Percentiles rank a stretch among this genome's conserved stretches.
phyloP scores from a whole-genome alignment of 2,329 filamentous ascomycete species.

The Fusarium redolens region DNA sequence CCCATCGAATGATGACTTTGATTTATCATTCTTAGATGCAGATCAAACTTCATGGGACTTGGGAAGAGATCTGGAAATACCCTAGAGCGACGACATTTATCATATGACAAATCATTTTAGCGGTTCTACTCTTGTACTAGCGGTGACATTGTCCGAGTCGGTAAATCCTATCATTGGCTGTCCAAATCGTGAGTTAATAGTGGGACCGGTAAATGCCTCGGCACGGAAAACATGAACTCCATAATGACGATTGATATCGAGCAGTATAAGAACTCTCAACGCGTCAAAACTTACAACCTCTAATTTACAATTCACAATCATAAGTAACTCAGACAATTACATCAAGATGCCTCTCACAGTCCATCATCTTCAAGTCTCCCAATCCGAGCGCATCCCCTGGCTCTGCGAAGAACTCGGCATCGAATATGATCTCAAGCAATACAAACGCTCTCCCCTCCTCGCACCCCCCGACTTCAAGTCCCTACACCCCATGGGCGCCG shows the following conservation, averaged over 20 bases:
- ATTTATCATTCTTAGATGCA: background rate
- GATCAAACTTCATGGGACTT: background rate
- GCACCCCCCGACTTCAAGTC: conserved; percentile 40
- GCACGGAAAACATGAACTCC: conserved; percentile 2
- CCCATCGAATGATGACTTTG: background rate
- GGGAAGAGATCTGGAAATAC: background rate
- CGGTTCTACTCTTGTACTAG: background rate
- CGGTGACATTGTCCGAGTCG: conserved; percentile 2
- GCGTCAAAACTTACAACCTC: background rate
- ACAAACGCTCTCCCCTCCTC: conserved; percentile 32
- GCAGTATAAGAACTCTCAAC: conserved; percentile 6
- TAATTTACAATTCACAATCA: background rate
- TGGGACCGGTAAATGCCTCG: conserved; percentile 28
- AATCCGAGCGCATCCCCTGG: conserved; percentile 73
- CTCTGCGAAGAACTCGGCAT: conserved; percentile 73
- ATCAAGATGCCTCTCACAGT: conserved; percentile 51
- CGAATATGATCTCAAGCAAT: conserved; percentile 54
- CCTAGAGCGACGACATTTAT: background rate
- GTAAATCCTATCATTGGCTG: conserved; percentile 14
- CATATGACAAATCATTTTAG: background rate
- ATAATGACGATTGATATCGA: conserved; percentile 1
- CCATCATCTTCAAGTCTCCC: conserved; percentile 67
- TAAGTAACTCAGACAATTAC: background rate
- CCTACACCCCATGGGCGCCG: conserved; percentile 62
- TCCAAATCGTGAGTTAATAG: fast-evolving